Base-by-base conservation (phyloP, 2,329 filamentous ascomycete genomes). In the Trichoderma asperellum region DNA sequence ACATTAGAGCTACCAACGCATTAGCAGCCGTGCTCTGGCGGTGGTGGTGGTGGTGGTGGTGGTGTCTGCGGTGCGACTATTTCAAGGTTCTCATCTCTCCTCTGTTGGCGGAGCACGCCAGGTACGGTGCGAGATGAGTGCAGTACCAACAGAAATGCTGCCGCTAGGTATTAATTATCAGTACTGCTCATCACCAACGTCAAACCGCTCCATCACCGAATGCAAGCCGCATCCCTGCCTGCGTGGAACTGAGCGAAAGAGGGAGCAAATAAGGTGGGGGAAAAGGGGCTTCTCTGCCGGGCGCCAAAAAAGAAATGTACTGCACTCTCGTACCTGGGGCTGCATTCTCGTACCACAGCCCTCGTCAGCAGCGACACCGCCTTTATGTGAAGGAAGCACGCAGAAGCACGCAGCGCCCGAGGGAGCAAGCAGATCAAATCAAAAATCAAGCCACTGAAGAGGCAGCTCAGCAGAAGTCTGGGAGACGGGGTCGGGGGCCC, bases 321-420 rank as follows among this genome's bases (percentile, higher is more conserved):
- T 2, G 24, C 3, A 24, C 24, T 24, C 24, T 24, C 24, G 24
- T 43, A 43, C 40, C n/a, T 43, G 16, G 40, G 32, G 14, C 24
- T 55, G 59, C 49, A 24, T 35, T 40, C 18, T 65, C 53, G 37
- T 47, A 57, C 53, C 62, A 65, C 53, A 43, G 37, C 53, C 53
- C 37, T 65, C 62, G 62, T 65, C 62, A 65, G 62, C 62, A 65
- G 62, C 37, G 62, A 65, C 62, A 65, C 62, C 62, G 62, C 62
- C 62, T 57, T 65, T 57, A 43, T 43, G 62, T 49, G 52, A 47
- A 49, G 62, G 35, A 57, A 32, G 40, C 37, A 32, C 29, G 32
- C 37, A 40, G 34, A 56, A 32, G 37, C 58, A 24, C 56, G 32
- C 56, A 58, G 8, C 56, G 27, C 21, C 35, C 34, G 43, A 49